Evolutionary conservation across 2,329 filamentous ascomycete genomes (phyloP), one percentile per base, ranked within the genome.

Genomic region (Hypoxylon sp.): DNA sequence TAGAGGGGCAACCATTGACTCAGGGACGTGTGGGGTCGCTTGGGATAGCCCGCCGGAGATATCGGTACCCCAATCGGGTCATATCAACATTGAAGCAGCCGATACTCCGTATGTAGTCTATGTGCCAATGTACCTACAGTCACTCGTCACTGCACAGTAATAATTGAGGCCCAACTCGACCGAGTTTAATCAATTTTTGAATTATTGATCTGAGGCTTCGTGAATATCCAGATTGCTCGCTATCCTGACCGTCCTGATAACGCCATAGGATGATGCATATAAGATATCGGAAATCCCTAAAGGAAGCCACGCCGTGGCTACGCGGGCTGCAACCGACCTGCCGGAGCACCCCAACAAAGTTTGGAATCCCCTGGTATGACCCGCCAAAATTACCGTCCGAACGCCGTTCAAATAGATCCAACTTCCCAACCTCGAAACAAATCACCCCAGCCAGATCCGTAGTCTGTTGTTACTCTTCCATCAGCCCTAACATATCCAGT

Each of bases 401-500:
- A 68, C 55, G 55, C 62, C 65, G 4, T 65, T 62, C 44, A 66
- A 63, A 63, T 62, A 64, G 51, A 12, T 33, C 50, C 12, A 20
- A 4, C 42, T 54, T 54, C 51, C 65, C 63, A 60, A 57, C 62
- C 51, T 55, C 42, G 50, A 61, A 57, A n/a, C n/a, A n/a, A n/a
- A n/a, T n/a, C n/a, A n/a, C n/a, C n/a, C n/a, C n/a, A n/a, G n/a
- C n/a, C 28, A 6, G 14, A 16, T 32, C 16, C 28, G 28, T n/a
- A 32, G 16, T 33, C n/a, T 26, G 12, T 26, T 46, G n/a, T 33
- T 32, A 77, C 40, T 88, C 84, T 73, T 93, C 91, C 75, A 93
- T 83, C 80, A 94, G 80, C 22, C 83, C 83, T 70, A 95, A 77
- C 68, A 91, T 83, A 60, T 93, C 89, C 61, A 95, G 78, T 79